Evolutionary conservation across 2,329 filamentous ascomycete genomes (phyloP).

Genomic region (Monosporascus sp.): DNA sequence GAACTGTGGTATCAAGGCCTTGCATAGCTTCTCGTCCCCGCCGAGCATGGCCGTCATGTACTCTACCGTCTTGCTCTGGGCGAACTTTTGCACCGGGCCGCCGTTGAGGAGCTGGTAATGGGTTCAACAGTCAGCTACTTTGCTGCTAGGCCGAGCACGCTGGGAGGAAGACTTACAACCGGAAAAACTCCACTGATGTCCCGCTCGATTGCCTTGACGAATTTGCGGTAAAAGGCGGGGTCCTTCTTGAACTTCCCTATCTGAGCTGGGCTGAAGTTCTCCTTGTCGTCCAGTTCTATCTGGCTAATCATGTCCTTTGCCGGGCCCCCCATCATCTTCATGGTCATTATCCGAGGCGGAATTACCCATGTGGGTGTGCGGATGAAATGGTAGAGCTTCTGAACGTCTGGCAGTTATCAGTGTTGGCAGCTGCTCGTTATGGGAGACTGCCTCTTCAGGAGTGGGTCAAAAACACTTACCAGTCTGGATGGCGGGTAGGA

Average conservation of each 20-base stretch:
- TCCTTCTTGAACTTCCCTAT: conserved; percentile 44
- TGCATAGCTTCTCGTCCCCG: conserved; percentile 45
- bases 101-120: conserved; percentile 32
- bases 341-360: conserved; percentile 31
- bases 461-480: conserved; percentile 21
- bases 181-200: conserved; percentile 40
- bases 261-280: conserved; percentile 38
- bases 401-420: conserved; percentile 25
- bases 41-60: conserved; percentile 45
- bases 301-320: conserved; percentile 31
- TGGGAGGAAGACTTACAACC: conserved; percentile 26
- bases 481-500: conserved; percentile 45
- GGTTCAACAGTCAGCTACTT: conserved; percentile 4
- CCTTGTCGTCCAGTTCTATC: conserved; percentile 37
- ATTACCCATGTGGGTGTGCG: conserved; percentile 40
- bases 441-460: background rate
- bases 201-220: conserved; percentile 42
- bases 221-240: conserved; percentile 40
- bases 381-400: conserved; percentile 36
- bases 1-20: conserved; percentile 45
- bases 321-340: conserved; percentile 33
- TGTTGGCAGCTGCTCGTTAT: background rate
- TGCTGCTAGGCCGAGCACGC: background rate
- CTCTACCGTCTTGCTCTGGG: conserved; percentile 34
- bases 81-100: conserved; percentile 36